phyloP scores from a whole-genome alignment of 1,139 yeast species.

The Debaryomyces sp. region DNA sequence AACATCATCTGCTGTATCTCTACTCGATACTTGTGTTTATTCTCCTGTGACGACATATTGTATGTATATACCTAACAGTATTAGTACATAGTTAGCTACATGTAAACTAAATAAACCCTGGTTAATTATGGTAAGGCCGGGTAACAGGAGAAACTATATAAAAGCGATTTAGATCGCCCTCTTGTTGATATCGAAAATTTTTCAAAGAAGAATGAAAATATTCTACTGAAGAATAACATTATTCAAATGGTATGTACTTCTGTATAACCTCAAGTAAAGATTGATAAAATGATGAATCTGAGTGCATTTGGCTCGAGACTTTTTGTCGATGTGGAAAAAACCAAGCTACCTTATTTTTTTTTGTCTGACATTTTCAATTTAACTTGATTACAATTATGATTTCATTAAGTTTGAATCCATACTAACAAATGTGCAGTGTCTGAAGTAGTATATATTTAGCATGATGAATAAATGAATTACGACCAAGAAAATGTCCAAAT shows the following conservation, averaged over 20 bases:
- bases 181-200: neutral
- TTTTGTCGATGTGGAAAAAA: slow-evolving; percentile 89
- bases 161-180: neutral
- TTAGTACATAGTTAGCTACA: neutral
- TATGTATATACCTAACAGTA: neutral
- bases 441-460: neutral
- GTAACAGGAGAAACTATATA: neutral
- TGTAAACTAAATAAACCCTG: slow-evolving; percentile 1
- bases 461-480: neutral
- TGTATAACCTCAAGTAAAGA: neutral
- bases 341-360: slow-evolving; percentile 77
- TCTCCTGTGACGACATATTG: slow-evolving; percentile 20
- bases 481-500: neutral
- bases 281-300: slow-evolving; percentile 64
- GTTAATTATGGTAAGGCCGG: neutral
- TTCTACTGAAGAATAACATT: neutral
- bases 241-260: slow-evolving; percentile 3
- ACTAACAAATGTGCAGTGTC: slow-evolving; percentile 1
- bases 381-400: neutral
- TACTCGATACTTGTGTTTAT: slow-evolving; percentile 73
- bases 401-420: neutral
- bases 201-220: neutral
- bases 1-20: slow-evolving; percentile 99
- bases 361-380: slow-evolving; percentile 27
- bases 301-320: slow-evolving; percentile 98